phyloP scores from a whole-genome alignment of 2,329 filamentous ascomycete genomes.

The Penicillium sp. region DNA sequence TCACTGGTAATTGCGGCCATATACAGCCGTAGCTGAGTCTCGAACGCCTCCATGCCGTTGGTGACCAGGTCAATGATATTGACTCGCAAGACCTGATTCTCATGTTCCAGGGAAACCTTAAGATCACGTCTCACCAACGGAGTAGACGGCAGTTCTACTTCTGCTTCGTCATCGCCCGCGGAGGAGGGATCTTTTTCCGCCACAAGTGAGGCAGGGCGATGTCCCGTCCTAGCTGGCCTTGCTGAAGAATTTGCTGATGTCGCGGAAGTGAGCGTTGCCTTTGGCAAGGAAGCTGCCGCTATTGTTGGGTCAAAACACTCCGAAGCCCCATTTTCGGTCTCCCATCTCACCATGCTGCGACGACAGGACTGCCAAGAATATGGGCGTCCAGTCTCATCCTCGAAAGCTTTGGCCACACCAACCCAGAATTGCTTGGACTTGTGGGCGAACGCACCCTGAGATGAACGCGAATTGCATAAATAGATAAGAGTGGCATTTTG shows the following conservation, averaged over 20 bases:
- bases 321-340: background rate
- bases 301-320: too few relatives aligned
- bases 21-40: background rate
- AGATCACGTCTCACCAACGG: background rate
- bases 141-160: background rate
- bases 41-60: background rate
- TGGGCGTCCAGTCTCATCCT: slow-evolving; percentile 13
- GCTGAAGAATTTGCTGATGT: too few relatives aligned
- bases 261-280: too few relatives aligned
- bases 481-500: background rate
- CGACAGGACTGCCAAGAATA: slow-evolving; percentile 28
- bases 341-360: slow-evolving; percentile 15
- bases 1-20: background rate
- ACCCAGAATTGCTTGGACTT: slow-evolving; percentile 21
- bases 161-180: too few relatives aligned
- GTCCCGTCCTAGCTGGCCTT: too few relatives aligned
- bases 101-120: background rate
- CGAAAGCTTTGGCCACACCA: slow-evolving; percentile 12
- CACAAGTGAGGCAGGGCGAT: too few relatives aligned
- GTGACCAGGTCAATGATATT: background rate
- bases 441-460: background rate
- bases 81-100: background rate
- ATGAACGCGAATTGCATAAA: background rate
- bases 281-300: too few relatives aligned
- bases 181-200: too few relatives aligned